Evolutionary conservation across 2,329 filamentous ascomycete species (phyloP), one percentile per base, ranked within the genome.

Genomic region (Bipolaris zeicola): DNA sequence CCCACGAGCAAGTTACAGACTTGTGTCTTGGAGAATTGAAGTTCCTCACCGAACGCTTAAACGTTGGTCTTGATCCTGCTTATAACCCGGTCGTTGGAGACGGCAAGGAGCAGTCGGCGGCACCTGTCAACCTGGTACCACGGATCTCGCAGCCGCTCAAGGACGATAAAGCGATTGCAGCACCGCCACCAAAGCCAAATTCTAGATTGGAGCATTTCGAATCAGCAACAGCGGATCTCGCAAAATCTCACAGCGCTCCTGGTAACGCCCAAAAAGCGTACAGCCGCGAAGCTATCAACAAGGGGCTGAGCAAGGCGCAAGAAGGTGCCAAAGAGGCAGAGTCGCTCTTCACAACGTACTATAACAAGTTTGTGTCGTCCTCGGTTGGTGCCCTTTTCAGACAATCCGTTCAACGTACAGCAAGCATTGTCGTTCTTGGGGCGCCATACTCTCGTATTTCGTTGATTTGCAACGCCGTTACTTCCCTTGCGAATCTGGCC

Each of bases 1-100:
- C 90, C 63, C 96, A 92, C 91, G 86, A 87, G 7, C 92, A 96
- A 67, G 83, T 96, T 45, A 87, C 88, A 59, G 79, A 81, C 16
- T 79, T 88, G 6, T 93, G 91, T 67, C 82, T 94, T 16, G 83
- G 85, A 11, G 83, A 89, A 16, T 81, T 97, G 48, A 85, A 86
- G 62, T 81, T 81, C 10, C 84, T 97, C 47, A 85, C 87, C 54
- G 77, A 77, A 6, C 87, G 91, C 43, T 87, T 96, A 46, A 84
- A 88, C 47, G 79, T 79, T 71, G 63, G 77, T 22, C 62, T 71
- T 26, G 66, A 72, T 38, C 68, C 72, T 16, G 62, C 61, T 13
- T 71, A 69, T 44, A 63, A 50, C 28, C 56, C 64, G 2, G 45
- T 58, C 37, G 51, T 58, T 34, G 57, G 61, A 34, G 42, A 55